Evolutionary conservation across 257 asterid genomes (phyloP).

Genomic region (Gentiana straminea): DNA sequence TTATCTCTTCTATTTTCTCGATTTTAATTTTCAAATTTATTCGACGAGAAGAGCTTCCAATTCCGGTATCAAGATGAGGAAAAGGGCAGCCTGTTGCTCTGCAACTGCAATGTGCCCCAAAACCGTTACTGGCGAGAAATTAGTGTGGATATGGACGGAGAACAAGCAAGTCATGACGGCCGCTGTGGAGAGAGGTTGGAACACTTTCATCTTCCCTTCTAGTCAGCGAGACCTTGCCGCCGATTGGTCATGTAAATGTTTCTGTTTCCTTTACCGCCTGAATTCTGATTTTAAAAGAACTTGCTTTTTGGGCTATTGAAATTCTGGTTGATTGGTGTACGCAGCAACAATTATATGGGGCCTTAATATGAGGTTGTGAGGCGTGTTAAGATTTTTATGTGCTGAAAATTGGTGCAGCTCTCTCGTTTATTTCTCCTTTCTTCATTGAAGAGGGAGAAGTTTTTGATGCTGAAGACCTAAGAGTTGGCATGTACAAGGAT

Average conservation of each 20-base stretch:
- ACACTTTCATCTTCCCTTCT: conserved; percentile 49
- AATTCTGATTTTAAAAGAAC: neutral
- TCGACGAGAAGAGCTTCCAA: too few species aligned
- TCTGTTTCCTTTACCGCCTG: neutral
- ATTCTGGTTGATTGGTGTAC: too few species aligned
- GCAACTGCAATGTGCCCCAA: too few species aligned
- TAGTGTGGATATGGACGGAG: too few species aligned
- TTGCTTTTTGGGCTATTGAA: neutral
- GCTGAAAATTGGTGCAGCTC: conserved; percentile 29
- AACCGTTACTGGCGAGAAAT: too few species aligned
- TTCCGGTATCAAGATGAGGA: too few species aligned
- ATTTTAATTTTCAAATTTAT: too few species aligned
- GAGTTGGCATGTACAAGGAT: conserved; percentile 46
- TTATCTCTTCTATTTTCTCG: too few species aligned
- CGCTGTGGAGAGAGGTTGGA: conserved; percentile 92
- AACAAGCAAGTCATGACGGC: conserved; percentile 80
- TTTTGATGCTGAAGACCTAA: conserved; percentile 31
- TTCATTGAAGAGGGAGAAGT: conserved; percentile 51
- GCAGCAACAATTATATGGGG: too few species aligned
- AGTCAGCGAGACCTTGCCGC: conserved; percentile 46
- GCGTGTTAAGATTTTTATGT: conserved; percentile 15
- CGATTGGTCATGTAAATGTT: conserved; percentile 77
- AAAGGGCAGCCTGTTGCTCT: too few species aligned
- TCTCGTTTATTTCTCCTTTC: conserved; percentile 56
- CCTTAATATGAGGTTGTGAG: too few species aligned